phyloP scores from a whole-genome alignment of 495 filamentous ascomycete genomes.

The Penicillium lividum region DNA sequence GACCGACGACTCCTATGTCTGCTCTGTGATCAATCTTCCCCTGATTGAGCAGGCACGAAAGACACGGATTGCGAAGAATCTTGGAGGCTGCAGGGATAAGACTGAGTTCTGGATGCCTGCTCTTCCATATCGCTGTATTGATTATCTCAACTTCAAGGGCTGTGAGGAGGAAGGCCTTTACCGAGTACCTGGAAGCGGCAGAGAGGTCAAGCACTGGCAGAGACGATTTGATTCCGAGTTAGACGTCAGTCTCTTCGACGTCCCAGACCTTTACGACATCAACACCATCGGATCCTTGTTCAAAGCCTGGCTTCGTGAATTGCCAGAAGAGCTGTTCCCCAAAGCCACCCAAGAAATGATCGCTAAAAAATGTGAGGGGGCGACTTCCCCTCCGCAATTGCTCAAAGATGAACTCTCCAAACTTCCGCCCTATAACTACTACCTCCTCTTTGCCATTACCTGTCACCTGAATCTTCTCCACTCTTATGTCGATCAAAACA shows the following conservation, averaged over 20 bases:
- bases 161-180: conserved; percentile 90
- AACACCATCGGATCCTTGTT: conserved; percentile 92
- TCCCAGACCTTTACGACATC: conserved; percentile 84
- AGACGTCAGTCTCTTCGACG: conserved; percentile 83
- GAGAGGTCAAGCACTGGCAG: conserved; percentile 85
- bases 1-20: conserved; percentile 73
- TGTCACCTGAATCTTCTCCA: conserved; percentile 88
- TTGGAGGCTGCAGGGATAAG: conserved; percentile 84
- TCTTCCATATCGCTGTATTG: conserved; percentile 86
- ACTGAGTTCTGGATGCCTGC: conserved; percentile 98
- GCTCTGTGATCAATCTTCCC: conserved; percentile 76
- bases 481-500: conserved; percentile 82
- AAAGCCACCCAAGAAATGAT: conserved; percentile 75
- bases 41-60: conserved; percentile 81
- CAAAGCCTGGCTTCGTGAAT: conserved; percentile 88
- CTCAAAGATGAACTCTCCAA: conserved; percentile 88
- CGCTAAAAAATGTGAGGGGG: conserved; percentile 69
- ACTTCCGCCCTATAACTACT: conserved; percentile 90
- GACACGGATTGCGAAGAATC: conserved; percentile 80
- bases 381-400: conserved; percentile 73
- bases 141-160: conserved; percentile 89
- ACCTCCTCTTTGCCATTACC: conserved; percentile 92
- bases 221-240: conserved; percentile 81
- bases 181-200: conserved; percentile 79
- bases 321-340: conserved; percentile 89